Evolutionary conservation across 2,329 filamentous ascomycete genomes (phyloP).

Genomic region (Hymenoscyphus fraxineus): DNA sequence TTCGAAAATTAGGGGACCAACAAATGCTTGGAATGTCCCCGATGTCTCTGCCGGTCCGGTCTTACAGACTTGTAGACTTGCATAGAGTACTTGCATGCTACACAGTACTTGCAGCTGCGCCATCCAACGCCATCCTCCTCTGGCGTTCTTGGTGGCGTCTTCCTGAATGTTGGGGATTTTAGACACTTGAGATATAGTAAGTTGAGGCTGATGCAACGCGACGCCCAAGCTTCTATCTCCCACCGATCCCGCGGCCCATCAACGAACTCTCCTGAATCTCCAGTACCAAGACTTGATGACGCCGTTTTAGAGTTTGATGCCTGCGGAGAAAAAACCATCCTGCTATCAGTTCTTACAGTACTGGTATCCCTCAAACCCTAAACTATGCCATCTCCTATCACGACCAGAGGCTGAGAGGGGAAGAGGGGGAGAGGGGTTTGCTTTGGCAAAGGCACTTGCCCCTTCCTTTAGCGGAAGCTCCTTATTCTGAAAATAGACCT

Average conservation of each 20-base stretch:
- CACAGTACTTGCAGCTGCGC: too few species aligned
- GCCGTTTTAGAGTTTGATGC: neutral
- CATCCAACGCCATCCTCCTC: neutral
- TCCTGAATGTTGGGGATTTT: neutral
- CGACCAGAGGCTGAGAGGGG: too few species aligned
- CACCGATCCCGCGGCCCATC: neutral
- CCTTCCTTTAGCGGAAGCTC: too few species aligned
- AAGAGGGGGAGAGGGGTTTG: too few species aligned
- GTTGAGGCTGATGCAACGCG: neutral
- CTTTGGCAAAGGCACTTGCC: too few species aligned
- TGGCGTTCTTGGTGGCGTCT: neutral
- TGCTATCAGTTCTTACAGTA: too few species aligned
- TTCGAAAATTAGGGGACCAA: neutral
- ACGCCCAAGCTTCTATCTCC: neutral
- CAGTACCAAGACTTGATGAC: neutral
- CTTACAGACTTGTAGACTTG: neutral
- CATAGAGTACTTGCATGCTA: too few species aligned
- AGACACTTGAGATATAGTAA: neutral
- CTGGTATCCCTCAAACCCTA: too few species aligned
- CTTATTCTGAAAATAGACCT: too few species aligned
- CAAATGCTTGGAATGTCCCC: neutral
- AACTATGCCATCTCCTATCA: too few species aligned
- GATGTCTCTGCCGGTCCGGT: neutral
- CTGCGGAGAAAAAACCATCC: neutral
- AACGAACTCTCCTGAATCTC: neutral